Evolutionary conservation across 192 early-diverging fungal genomes (phyloP).

Genomic region (Umbelopsis sp.): DNA sequence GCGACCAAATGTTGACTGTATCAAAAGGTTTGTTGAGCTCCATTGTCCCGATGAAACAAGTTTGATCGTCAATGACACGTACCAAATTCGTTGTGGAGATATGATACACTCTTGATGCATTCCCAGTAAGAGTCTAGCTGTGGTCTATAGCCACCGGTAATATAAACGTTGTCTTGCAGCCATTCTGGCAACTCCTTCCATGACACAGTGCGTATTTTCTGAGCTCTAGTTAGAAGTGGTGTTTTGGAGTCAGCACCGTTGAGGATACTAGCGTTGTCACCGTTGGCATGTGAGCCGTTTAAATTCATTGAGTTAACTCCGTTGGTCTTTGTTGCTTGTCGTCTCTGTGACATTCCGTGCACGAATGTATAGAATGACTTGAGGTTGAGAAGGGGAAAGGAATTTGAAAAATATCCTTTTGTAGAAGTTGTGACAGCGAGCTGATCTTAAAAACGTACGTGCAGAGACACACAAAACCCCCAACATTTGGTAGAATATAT

Average conservation of each 20-base stretch:
- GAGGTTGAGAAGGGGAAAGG: not conserved
- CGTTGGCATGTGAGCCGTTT: not conserved
- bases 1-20: constrained; percentile 84
- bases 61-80: not conserved
- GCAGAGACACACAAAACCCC: too few species aligned
- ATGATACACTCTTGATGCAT: constrained; percentile 77
- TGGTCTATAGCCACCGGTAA: constrained; percentile 80
- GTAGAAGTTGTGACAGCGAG: too few species aligned
- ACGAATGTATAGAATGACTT: not conserved
- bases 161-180: constrained; percentile 85
- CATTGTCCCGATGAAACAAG: not conserved
- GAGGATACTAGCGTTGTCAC: not conserved
- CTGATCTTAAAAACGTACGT: too few species aligned
- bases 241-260: not conserved
- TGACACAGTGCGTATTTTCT: constrained; percentile 10
- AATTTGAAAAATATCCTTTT: not conserved
- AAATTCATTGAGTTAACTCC: not conserved
- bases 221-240: not conserved
- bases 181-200: constrained; percentile 68
- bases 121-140: constrained; percentile 72
- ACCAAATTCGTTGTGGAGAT: constrained; percentile 93
- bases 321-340: not conserved
- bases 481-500: too few species aligned
- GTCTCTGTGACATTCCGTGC: constrained; percentile 2
- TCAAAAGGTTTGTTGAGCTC: not conserved